Evolutionary conservation across 208 protist species (phyloP).

Genomic region (Porcisia hertigi): DNA sequence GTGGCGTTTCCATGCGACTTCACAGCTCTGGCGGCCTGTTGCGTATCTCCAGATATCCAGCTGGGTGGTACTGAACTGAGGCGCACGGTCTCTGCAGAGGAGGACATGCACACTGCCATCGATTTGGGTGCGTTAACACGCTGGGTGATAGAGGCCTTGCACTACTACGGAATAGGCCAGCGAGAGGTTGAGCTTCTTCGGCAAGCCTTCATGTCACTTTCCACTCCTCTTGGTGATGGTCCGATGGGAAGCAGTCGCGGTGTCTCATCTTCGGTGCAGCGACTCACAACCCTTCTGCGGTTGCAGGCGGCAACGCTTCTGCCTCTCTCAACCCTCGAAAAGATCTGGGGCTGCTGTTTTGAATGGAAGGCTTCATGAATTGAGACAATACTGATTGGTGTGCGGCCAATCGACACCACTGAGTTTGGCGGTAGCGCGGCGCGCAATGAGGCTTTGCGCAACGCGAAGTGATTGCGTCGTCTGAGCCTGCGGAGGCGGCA

Average conservation of each 20-base stretch:
- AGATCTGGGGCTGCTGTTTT: conserved; percentile 28
- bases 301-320: conserved; percentile 26
- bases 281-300: conserved; percentile 23
- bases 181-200: conserved; percentile 4
- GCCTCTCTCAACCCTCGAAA: conserved; percentile 28
- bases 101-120: background rate
- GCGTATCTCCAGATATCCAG: background rate
- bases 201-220: background rate
- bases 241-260: background rate
- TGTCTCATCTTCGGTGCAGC: background rate
- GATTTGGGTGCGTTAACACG: conserved; percentile 16
- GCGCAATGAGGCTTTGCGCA: background rate
- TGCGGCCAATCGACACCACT: background rate
- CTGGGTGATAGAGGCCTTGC: conserved; percentile 45
- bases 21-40: conserved; percentile 7
- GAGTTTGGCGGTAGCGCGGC: background rate
- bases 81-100: background rate
- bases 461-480: background rate
- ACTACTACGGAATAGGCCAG: conserved; percentile 34
- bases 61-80: background rate
- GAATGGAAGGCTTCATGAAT: background rate
- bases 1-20: conserved; percentile 45
- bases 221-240: background rate
- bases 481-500: background rate
- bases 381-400: background rate